Evolutionary conservation across 2,329 filamentous ascomycete species (phyloP), one percentile per base, ranked within the genome.

Genomic region (Elsinoe perseae): DNA sequence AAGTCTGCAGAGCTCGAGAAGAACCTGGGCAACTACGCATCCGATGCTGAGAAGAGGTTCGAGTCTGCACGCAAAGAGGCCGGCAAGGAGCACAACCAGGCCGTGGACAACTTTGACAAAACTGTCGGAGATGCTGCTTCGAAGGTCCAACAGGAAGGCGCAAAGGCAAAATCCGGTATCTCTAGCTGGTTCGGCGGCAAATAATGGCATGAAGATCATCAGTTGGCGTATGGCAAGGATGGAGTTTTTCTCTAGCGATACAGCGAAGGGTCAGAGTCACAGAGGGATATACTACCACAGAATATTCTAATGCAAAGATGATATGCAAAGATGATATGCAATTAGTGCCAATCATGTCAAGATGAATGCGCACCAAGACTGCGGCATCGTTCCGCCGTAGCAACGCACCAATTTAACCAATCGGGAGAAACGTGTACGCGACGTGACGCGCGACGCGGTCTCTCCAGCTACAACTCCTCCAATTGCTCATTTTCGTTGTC

Each of bases 81-180:
- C 2, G 72, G 74, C 59, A 73, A 69, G 58, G 72, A 78, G 56
- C 60, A 81, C 61, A 75, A 78, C 63, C 67, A 68, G 44, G 75
- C 76, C 8, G 74, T 93, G 53, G 86, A 96, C 72, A 82, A 86
- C 70, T 85, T 91, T 65, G 91, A 95, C 74, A 81, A 83, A 65
- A 90, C 83, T 62, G 85, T 95, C 54, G 87, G 32, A 5, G 60
- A 66, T 46, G 57, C 50, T n/a, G 54, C 46, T 18, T 30, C 59
- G 38, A 38, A 50, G 2, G 54, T 58, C 16, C 48, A 91, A 76
- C 77, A 87, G 62, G 83, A 84, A 62, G 83, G 89, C 3, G 73
- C 83, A 53, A 86, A 95, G 77, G 87, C 89, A 43, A 95, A 95
- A 83, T 82, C 83, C 65, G 86, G 86, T 61, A 72, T 95, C 65